phyloP scores from a whole-genome alignment of 495 filamentous ascomycete species.

The Collariella sp. region DNA sequence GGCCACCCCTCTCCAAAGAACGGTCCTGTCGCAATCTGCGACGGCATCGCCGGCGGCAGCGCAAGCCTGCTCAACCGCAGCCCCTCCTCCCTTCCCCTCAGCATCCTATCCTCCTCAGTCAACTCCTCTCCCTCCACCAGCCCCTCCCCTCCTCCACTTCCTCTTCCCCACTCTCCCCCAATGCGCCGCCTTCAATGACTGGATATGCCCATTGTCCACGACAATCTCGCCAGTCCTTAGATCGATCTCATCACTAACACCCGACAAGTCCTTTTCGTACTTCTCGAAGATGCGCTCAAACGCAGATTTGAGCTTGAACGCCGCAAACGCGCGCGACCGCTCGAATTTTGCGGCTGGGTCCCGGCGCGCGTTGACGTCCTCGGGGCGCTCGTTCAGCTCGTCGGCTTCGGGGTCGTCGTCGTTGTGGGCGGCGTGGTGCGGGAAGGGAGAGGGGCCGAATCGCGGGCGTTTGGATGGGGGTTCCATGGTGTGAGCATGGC shows the following conservation, averaged over 20 bases:
- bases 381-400: slow-evolving; percentile 35
- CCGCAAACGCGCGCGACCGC: slow-evolving; percentile 51
- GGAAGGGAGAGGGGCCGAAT: slow-evolving; percentile 31
- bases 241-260: slow-evolving; percentile 46
- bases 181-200: slow-evolving; percentile 35
- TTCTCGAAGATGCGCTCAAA: slow-evolving; percentile 86
- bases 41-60: neutral
- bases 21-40: neutral
- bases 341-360: slow-evolving; percentile 47
- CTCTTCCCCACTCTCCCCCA: slow-evolving; percentile 38
- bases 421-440: slow-evolving; percentile 26
- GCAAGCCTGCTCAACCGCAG: neutral
- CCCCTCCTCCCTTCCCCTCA: slow-evolving; percentile 7
- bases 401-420: slow-evolving; percentile 36
- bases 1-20: slow-evolving; percentile 5
- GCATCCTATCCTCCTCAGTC: slow-evolving; percentile 24
- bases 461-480: slow-evolving; percentile 50
- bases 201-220: slow-evolving; percentile 79
- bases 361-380: slow-evolving; percentile 35
- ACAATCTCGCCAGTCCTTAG: slow-evolving; percentile 61
- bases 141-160: slow-evolving; percentile 9
- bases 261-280: slow-evolving; percentile 74
- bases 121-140: slow-evolving; percentile 9
- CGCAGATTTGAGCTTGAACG: slow-evolving; percentile 60
- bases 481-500: slow-evolving; percentile 41